Evolutionary conservation across 495 filamentous ascomycete species (phyloP).

Genomic region (Pseudoneurospora amorphoporcata): DNA sequence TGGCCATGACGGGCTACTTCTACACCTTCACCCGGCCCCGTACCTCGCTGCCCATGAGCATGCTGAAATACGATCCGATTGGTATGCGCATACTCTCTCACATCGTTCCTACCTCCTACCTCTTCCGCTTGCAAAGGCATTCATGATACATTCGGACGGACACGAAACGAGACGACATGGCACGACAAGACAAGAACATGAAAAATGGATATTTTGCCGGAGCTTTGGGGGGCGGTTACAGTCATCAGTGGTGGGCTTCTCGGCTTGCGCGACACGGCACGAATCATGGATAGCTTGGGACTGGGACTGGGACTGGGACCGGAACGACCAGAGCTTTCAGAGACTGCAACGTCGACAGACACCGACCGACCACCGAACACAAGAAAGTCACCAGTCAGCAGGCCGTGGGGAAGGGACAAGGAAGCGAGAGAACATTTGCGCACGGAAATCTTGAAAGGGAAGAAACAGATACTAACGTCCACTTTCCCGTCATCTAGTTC

Average conservation of each 20-base stretch:
- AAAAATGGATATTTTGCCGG: neutral
- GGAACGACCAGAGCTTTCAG: neutral
- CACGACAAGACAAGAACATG: neutral
- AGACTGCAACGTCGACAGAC: neutral
- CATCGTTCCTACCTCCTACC: neutral
- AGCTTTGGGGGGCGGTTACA: too few relatives aligned
- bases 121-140: neutral
- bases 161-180: neutral
- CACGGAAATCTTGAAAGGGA: neutral
- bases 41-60: constrained; percentile 71
- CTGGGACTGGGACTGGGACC: neutral
- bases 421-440: neutral
- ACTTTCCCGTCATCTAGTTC: constrained; percentile 36
- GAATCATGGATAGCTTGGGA: neutral
- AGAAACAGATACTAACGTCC: neutral
- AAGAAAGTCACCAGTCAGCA: neutral
- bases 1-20: constrained; percentile 98
- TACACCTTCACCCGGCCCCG: constrained; percentile 80
- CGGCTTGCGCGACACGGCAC: neutral
- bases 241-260: neutral
- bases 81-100: constrained; percentile 44
- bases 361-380: neutral
- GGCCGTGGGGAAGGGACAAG: neutral
- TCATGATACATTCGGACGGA: neutral
- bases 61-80: constrained; percentile 98